Base-by-base conservation (phyloP, 2,329 filamentous ascomycete species). In the Coniochaeta sp. region DNA sequence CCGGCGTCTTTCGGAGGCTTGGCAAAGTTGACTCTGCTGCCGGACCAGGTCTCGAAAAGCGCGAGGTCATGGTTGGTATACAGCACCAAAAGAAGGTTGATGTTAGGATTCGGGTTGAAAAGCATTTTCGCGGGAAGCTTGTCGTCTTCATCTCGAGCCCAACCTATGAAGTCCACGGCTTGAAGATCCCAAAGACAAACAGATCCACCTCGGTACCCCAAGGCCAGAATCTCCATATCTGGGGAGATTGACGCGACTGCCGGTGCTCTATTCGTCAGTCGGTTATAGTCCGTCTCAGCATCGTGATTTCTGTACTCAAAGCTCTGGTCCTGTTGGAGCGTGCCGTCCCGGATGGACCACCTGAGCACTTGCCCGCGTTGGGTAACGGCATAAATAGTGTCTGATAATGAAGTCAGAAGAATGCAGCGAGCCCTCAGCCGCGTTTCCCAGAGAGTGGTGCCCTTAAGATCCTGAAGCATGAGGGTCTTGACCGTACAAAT, bases 71-170 rank as follows among this genome's bases (percentile, higher is more conserved):
- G 62, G 50, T 67, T 58, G 2, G 40, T 59, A 56, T 64, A 68
- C 10, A 63, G 44, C n/a, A 67, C 62, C 12, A 68, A 60, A 0
- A 68, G 60, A 26, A 68, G 55, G 5, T 59, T 55, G 14, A 68
- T 58, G 24, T 60, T 60, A 1, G 65, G 62, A 38, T 66, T 65
- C 4, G 65, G 65, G 58, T 67, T 67, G 58, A 68, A 68, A 2
- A 68, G 40, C 24, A 68, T 36, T 7, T 62, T 57, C 10, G 59
- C 30, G 0, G 61, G 59, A 10, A 60, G 42, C 16, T 61, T 55
- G 22, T 62, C 58, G 5, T 61, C 24, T 6, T 62, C 62, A 54
- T 68, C 66, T 22, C 59, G 34, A 24, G 64, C 65, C 62, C 63
- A 68, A 10, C 62, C 61, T 19, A 65, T 61, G n/a, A 65, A 54